Conservation (phyloP, 805 yeast species). For the Wickerhamiella azyma region DNA sequence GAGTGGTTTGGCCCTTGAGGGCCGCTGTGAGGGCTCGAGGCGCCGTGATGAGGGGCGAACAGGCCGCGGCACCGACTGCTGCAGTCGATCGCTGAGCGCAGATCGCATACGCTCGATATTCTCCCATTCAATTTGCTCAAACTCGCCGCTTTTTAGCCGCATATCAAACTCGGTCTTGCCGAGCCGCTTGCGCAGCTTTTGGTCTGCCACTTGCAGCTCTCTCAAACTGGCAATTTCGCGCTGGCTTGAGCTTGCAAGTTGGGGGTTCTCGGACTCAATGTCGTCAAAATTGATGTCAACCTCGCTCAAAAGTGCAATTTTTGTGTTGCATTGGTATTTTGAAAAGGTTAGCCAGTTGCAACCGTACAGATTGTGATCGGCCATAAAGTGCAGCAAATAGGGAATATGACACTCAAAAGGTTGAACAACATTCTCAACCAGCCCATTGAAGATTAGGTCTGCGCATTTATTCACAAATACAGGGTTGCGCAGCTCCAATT, state of each 20-base stretch:
- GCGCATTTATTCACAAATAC: conserved; percentile 41
- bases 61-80: background rate
- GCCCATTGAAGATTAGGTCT: conserved; percentile 35
- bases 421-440: conserved; percentile 30
- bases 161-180: conserved; percentile 10
- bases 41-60: background rate
- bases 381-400: conserved; percentile 55
- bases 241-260: conserved; percentile 19
- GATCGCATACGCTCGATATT: background rate
- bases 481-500: conserved; percentile 56
- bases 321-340: background rate
- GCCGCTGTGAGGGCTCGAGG: background rate
- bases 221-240: conserved; percentile 12
- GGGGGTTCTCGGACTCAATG: conserved; percentile 39
- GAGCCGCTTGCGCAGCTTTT: conserved; percentile 6
- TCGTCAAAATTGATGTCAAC: conserved; percentile 51
- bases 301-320: background rate
- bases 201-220: conserved; percentile 12
- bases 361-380: conserved; percentile 74
- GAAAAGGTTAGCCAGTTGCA: conserved; percentile 57
- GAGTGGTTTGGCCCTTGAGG: background rate
- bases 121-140: conserved; percentile 5
- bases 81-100: background rate
- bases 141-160: background rate
- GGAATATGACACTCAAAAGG: conserved; percentile 77